phyloP scores from a whole-genome alignment of 768 basidiomycete genomes.

The Chiua virens region DNA sequence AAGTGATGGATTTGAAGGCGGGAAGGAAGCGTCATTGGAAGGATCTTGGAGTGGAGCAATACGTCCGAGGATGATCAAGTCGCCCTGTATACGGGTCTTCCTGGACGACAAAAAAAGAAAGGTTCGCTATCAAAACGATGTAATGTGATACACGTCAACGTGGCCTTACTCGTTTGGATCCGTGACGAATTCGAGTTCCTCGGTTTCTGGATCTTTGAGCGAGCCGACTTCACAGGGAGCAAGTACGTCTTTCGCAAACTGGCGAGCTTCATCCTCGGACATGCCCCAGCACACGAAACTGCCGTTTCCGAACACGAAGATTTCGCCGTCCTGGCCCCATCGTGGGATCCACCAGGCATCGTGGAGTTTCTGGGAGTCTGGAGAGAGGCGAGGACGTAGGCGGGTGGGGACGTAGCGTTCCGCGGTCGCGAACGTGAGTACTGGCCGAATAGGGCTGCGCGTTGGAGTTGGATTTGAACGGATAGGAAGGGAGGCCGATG shows the following conservation, averaged over 20 bases:
- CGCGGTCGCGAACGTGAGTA: constrained; percentile 82
- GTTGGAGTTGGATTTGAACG: constrained; percentile 86
- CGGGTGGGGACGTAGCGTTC: constrained; percentile 75
- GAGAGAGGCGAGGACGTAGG: constrained; percentile 56
- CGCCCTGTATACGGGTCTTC: constrained; percentile 85
- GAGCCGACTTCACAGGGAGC: constrained; percentile 60
- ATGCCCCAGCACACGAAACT: constrained; percentile 92
- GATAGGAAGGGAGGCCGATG: constrained; percentile 82
- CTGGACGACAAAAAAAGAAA: constrained; percentile 38
- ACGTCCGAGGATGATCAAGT: constrained; percentile 85
- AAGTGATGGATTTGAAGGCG: constrained; percentile 51
- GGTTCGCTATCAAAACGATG: not conserved
- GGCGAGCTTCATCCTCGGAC: constrained; percentile 67
- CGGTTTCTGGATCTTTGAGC: constrained; percentile 73
- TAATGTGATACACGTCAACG: not conserved
- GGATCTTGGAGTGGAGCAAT: constrained; percentile 58
- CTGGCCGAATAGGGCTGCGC: constrained; percentile 68
- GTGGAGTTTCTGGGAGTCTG: constrained; percentile 59
- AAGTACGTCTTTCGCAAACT: constrained; percentile 66
- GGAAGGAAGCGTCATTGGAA: constrained; percentile 42
- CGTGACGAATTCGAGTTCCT: constrained; percentile 90
- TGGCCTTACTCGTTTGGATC: constrained; percentile 76
- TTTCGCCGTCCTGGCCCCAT: constrained; percentile 73
- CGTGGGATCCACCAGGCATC: constrained; percentile 80
- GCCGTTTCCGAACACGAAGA: constrained; percentile 88